A percentile compares a stretch with the other conserved stretches of the same genome.
phyloP scores from a whole-genome alignment of 148 eudicot species.

The Persicaria maculosa region DNA sequence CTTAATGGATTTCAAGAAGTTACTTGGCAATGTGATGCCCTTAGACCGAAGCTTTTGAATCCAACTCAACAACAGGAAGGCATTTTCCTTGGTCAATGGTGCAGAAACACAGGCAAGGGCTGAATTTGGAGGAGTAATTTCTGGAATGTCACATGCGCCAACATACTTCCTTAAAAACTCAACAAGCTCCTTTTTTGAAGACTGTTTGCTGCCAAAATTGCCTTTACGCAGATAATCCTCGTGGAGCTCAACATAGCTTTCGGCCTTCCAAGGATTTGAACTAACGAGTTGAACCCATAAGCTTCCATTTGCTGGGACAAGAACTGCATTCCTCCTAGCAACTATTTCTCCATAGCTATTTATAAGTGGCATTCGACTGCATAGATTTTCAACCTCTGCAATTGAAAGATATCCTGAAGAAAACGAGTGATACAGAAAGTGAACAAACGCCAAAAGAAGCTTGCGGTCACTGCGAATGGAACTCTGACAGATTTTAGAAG shows the following conservation, averaged over 20 bases:
- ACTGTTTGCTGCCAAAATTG: constrained; percentile 22
- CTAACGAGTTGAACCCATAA: constrained; percentile 50
- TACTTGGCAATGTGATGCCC: constrained; percentile 22
- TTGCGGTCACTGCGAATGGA: constrained; percentile 10
- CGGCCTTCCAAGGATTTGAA: constrained; percentile 45
- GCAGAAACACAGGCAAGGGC: constrained; percentile 33
- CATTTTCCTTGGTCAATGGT: constrained; percentile 37
- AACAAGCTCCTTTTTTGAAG: constrained; percentile 24
- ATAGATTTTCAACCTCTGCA: constrained; percentile 15
- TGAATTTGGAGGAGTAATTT: constrained; percentile 45
- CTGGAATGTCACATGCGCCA: constrained; percentile 50
- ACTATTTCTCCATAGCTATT: constrained; percentile 29
- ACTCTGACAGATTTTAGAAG: neutral
- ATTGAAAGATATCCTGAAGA: constrained; percentile 12
- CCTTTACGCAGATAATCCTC: constrained; percentile 40
- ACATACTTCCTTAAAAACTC: constrained; percentile 25
- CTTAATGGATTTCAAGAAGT: constrained; percentile 34
- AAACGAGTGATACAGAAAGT: constrained; percentile 31
- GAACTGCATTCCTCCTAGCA: constrained; percentile 18
- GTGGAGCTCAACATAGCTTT: constrained; percentile 38
- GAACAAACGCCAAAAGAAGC: constrained; percentile 20
- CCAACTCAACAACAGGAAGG: constrained; percentile 53
- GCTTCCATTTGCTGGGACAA: constrained; percentile 61
- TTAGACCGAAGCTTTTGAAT: constrained; percentile 23
- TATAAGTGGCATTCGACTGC: constrained; percentile 38